Evolutionary conservation across 441 rosid genomes (phyloP).

Genomic region (Adansonia rubrostipa): DNA sequence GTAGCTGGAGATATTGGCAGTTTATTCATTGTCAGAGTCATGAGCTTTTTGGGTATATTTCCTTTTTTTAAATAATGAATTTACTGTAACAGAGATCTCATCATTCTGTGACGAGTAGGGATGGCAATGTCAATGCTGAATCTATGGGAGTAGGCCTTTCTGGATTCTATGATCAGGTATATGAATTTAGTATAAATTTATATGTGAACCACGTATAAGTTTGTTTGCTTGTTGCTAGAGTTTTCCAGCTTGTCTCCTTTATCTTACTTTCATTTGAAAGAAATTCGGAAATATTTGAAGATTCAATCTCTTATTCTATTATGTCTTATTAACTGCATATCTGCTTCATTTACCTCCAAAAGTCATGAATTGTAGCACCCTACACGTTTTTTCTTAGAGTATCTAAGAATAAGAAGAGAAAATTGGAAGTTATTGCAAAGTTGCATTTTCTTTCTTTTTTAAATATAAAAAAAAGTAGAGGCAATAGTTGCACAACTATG

Average conservation of each 20-base stretch:
- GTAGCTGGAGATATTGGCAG: slow-evolving; percentile 31
- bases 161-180: slow-evolving; percentile 78
- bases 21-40: neutral
- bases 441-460: neutral
- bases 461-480: neutral
- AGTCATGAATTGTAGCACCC: neutral
- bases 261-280: neutral
- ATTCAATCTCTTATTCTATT: neutral
- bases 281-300: neutral
- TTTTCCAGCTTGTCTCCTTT: neutral
- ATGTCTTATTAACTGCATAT: neutral
- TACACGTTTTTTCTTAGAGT: neutral
- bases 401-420: neutral
- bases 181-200: neutral
- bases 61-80: neutral
- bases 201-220: neutral
- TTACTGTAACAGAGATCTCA: slow-evolving; percentile 50
- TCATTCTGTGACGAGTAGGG: slow-evolving; percentile 47
- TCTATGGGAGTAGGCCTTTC: slow-evolving; percentile 66
- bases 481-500: neutral
- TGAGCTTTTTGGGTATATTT: slow-evolving; percentile 13
- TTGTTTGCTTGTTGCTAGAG: neutral
- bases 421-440: neutral
- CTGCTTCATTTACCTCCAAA: neutral
- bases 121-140: slow-evolving; percentile 55